Base-by-base conservation (phyloP, 2,329 filamentous ascomycete species). In the Rhynchosporium secalis region DNA sequence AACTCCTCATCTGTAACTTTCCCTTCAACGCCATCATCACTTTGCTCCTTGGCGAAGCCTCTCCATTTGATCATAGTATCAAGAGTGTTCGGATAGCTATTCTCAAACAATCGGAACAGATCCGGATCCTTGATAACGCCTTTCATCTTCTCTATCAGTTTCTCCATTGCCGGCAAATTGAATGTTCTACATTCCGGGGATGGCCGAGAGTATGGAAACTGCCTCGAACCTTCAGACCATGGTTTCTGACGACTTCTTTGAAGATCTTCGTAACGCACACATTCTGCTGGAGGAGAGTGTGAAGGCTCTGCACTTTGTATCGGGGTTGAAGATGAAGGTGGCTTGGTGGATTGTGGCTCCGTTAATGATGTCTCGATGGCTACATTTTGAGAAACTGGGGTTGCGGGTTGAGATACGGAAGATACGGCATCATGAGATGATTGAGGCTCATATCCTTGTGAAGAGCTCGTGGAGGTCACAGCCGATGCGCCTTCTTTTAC, bases 161-260 rank as follows among this genome's bases (percentile, higher is more conserved):
- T 78, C 73, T 97, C 93, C 13, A 96, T 90, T 5, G 86, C 81
- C 3, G 87, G 82, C 4, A 90, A 89, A 65, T 84, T 84, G 78
- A 95, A 96, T 0, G 91, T 96, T 57, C 93, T 88, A 74, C 93
- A 97, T 71, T 85, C 82, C 54, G 82, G 78, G 2, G 82, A 81
- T 1, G 94, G 93, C 15, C 94, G 86, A 76, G 95, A 91, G 74
- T 84, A 96, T 1, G 92, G 89, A 9, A 96, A 85, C 64, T 85
- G 79, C 72, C 94, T 82, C 6, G 85, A 86, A 10, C 94, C 93
- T 41, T 65, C 65, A n/a, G 70, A 72, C 12, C 67, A 61, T 15
- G 70, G 70, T 15, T 60, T 45, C 56, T 71, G 62, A 40, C 61
- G 68, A 40, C 47, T 29, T 1, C 40, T 52, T 61, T 72, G 70